Evolutionary conservation across 1,284 basidiomycete genomes (phyloP).

Genomic region (Malassezia furfur): DNA sequence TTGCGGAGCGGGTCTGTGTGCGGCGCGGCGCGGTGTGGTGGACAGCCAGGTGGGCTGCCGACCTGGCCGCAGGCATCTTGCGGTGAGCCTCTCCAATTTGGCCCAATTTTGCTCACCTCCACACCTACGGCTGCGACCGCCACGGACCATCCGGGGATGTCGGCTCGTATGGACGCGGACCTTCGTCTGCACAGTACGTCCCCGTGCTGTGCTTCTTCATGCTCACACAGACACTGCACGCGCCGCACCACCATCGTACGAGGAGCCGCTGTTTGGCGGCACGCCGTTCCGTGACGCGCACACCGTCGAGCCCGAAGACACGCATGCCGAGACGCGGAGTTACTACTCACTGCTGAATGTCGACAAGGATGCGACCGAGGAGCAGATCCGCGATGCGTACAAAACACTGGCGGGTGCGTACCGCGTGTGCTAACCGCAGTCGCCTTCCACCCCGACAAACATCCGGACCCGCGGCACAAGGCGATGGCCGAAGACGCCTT

Average conservation of each 20-base stretch:
- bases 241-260: not conserved
- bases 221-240: not conserved
- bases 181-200: not conserved
- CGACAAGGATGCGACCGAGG: slow-evolving; percentile 57
- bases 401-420: slow-evolving; percentile 55
- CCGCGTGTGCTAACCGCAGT: slow-evolving; percentile 39
- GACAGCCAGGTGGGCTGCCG: too few species aligned
- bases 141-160: not conserved
- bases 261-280: slow-evolving; percentile 42
- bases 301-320: slow-evolving; percentile 21
- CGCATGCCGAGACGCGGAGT: slow-evolving; percentile 20
- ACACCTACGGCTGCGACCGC: not conserved
- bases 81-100: too few species aligned
- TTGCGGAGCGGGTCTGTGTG: too few species aligned
- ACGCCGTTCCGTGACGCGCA: slow-evolving; percentile 37
- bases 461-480: slow-evolving; percentile 57
- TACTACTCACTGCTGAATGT: slow-evolving; percentile 57
- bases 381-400: slow-evolving; percentile 65
- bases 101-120: not conserved
- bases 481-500: slow-evolving; percentile 60
- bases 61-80: too few species aligned
- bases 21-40: too few species aligned
- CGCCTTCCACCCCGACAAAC: slow-evolving; percentile 77
- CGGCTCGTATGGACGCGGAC: not conserved
- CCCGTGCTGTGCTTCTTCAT: not conserved